Conservation (phyloP, 179 eudicot species). For the Vitellaria paradoxa region DNA sequence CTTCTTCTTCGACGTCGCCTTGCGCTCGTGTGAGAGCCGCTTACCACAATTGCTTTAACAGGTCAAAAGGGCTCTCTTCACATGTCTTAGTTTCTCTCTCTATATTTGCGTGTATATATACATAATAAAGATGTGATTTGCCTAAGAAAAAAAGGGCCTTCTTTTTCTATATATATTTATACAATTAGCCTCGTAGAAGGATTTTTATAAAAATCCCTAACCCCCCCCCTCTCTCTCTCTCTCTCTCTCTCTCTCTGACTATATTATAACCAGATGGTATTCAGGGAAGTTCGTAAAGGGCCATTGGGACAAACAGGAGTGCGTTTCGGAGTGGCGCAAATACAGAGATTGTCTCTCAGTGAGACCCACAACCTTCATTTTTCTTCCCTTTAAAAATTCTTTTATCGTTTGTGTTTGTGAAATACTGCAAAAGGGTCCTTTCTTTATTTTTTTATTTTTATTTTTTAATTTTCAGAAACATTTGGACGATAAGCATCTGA, state of each 20-base stretch:
- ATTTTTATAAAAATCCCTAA: background rate
- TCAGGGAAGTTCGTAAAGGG: slow-evolving; percentile 91
- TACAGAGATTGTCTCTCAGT: slow-evolving; percentile 88
- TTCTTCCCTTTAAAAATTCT: too few species aligned
- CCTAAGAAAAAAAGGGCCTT: too few species aligned
- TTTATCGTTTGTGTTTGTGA: too few species aligned
- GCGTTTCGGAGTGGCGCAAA: slow-evolving; percentile 81
- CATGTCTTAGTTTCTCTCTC: too few species aligned
- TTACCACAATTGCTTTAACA: slow-evolving; percentile 78
- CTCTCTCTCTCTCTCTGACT: background rate
- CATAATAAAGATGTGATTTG: too few species aligned
- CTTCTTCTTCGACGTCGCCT: slow-evolving; percentile 52
- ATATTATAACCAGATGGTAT: slow-evolving; percentile 63
- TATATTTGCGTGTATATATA: too few species aligned
- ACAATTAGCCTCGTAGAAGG: background rate
- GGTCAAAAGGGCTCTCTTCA: slow-evolving; percentile 36
- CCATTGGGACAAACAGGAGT: slow-evolving; percentile 85
- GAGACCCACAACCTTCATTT: slow-evolving; percentile 13
- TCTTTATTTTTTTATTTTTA: background rate
- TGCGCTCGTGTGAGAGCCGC: slow-evolving; percentile 73
- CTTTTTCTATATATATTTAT: too few species aligned
- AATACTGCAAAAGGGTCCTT: too few species aligned
- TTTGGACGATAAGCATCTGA: slow-evolving; percentile 86
- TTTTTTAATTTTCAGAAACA: slow-evolving; percentile 55
- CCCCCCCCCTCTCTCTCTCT: background rate